Evolutionary conservation across 2,329 filamentous ascomycete genomes (phyloP), one percentile per base, ranked within the genome.

Genomic region (Fusarium sambucinum): DNA sequence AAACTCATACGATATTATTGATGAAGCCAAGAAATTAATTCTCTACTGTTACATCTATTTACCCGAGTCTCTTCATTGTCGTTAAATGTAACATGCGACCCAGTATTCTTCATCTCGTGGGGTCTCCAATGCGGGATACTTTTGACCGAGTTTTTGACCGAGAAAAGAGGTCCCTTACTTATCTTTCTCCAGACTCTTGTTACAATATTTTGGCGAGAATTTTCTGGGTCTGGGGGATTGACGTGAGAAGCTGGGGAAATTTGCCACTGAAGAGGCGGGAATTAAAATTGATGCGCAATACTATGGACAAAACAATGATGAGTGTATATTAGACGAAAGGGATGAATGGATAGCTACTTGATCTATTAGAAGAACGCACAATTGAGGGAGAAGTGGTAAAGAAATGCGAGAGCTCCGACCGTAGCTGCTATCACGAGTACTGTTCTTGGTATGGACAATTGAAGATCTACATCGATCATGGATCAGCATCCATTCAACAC

Each of bases 101-200:
- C 60, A 50, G 19, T 55, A 63, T 61, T 54, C 48, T 38, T 19
- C 17, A 19, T 58, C 41, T 33, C 33, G 32, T 13, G 46, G 33
- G 44, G 33, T 59, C 38, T 35, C 42, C 46, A 40, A 16, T 38
- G 58, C 32, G 59, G 59, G 55, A 38, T 51, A 23, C 40, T 45
- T 47, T 53, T 64, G n/a, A 32, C 61, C 61, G 61, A 64, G 32
- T 12, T n/a, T 63, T 38, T n/a, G 5, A 52, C 61, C 61, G 61
- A 63, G 44, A 45, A 55, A 33, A 33, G 38, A 13, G 30, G 30
- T 38, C 35, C 35, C 35, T 6, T 38, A 17, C 29, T 27, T 16
- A 6, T n/a, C 25, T 27, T 44, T 59, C 40, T 63, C 52, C 59
- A 63, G 32, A 9, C 37, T 50, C 23, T 50, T 25, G 50, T 30